These are phyloP conservation scores for Mortierella sp. DNA, from an alignment of 371 early-diverging fungal genomes.

Conservation along the genomic window DNA sequence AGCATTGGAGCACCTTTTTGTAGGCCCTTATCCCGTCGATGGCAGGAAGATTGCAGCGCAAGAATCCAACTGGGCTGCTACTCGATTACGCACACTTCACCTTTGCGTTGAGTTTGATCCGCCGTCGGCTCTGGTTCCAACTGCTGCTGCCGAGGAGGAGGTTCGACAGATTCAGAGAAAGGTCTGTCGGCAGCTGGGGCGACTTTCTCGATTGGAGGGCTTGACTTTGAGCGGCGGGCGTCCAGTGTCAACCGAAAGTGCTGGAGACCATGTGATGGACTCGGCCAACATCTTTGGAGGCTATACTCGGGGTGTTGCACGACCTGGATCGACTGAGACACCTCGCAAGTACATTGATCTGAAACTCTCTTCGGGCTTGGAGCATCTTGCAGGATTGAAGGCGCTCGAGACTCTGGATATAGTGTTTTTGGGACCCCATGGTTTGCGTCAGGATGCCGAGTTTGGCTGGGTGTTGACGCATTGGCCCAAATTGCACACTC, in stretches of 20 bases:
- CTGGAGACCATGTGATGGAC: background rate
- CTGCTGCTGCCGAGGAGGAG: background rate
- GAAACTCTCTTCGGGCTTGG: slow-evolving; percentile 22
- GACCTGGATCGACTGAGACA: background rate
- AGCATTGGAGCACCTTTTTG: slow-evolving; percentile 19
- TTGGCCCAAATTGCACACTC: slow-evolving; percentile 24
- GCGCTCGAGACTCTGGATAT: slow-evolving; percentile 18
- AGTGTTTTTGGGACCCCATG: slow-evolving; percentile 23
- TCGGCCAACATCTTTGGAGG: background rate
- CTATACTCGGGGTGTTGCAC: background rate
- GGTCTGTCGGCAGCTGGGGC: slow-evolving; percentile 25
- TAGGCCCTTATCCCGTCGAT: slow-evolving; percentile 33
- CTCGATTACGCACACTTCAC: slow-evolving; percentile 9
- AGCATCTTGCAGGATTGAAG: slow-evolving; percentile 19
- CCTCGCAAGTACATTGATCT: slow-evolving; percentile 9
- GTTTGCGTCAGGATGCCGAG: slow-evolving; percentile 19
- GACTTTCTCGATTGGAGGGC: slow-evolving; percentile 11
- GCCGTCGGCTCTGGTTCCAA: background rate
- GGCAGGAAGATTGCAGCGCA: slow-evolving; percentile 14
- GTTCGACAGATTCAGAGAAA: slow-evolving; percentile 22
- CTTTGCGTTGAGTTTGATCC: slow-evolving; percentile 34
- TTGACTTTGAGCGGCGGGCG: slow-evolving; percentile 28
- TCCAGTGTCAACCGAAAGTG: background rate
- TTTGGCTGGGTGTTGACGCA: slow-evolving; percentile 22
- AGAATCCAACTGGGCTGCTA: slow-evolving; percentile 15